These are phyloP conservation scores for Panus rudis DNA, from an alignment of 768 basidiomycete species.

Conservation along the genomic window DNA sequence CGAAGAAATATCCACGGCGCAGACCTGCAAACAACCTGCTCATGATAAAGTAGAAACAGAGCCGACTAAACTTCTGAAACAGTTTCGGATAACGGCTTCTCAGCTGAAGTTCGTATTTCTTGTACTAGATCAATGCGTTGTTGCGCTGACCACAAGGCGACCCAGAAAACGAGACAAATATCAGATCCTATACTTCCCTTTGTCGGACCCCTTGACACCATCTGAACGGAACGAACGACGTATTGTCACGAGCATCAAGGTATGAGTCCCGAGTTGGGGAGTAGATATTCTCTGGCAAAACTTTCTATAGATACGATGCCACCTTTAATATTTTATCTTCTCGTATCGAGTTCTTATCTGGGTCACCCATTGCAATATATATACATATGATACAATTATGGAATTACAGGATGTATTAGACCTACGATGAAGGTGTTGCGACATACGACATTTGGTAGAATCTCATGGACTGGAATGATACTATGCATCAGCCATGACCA, in stretches of 20 bases:
- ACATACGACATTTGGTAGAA: too few relatives aligned
- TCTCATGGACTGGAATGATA: too few relatives aligned
- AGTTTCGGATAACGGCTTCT: constrained; percentile 42
- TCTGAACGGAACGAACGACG: constrained; percentile 42
- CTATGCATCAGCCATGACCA: constrained; percentile 37
- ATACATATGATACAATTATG: too few relatives aligned
- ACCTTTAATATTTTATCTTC: too few relatives aligned
- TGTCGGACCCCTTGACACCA: constrained; percentile 54
- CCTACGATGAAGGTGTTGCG: too few relatives aligned
- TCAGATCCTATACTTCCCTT: constrained; percentile 80
- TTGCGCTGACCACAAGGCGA: neutral
- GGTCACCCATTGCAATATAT: too few relatives aligned
- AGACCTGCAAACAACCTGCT: too few relatives aligned
- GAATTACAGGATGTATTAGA: too few relatives aligned
- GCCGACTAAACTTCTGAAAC: constrained; percentile 31
- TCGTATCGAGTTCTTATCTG: too few relatives aligned
- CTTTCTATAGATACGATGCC: too few relatives aligned
- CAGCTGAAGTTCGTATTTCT: constrained; percentile 34
- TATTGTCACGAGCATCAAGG: constrained; percentile 44
- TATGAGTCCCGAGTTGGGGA: too few relatives aligned
- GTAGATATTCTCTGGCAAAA: neutral
- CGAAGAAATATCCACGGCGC: constrained; percentile 22
- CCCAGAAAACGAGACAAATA: constrained; percentile 53
- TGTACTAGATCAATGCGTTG: neutral
- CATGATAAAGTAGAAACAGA: constrained; percentile 22